These are phyloP conservation scores for Flaveria bidentis DNA, from an alignment of 129 eudicot species.

Conservation along the genomic window DNA sequence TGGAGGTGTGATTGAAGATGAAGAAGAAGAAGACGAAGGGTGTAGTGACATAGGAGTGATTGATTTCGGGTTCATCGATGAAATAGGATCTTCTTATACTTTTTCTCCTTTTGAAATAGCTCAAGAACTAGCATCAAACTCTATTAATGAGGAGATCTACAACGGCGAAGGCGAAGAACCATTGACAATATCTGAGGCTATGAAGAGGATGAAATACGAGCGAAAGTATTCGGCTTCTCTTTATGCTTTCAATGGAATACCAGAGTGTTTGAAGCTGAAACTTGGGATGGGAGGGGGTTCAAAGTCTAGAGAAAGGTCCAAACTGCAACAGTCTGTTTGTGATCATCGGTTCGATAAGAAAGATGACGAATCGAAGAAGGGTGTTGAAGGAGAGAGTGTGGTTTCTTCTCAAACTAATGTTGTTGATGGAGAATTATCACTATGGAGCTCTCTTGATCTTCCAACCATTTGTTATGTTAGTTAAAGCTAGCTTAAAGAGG, in stretches of 20 bases:
- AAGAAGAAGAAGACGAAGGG: conserved; percentile 34
- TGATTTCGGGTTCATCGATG: conserved; percentile 71
- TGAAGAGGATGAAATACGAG: conserved; percentile 82
- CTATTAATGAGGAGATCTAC: conserved; percentile 33
- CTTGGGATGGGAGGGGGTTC: conserved; percentile 41
- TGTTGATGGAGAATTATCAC: conserved; percentile 47
- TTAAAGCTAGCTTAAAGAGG: conserved; percentile 24
- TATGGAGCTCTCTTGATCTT: conserved; percentile 74
- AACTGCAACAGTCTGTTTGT: conserved; percentile 35
- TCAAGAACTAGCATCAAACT: conserved; percentile 50
- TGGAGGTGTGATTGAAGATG: conserved; percentile 47
- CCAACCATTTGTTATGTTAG: conserved; percentile 63
- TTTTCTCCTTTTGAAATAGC: conserved; percentile 68
- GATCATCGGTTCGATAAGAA: conserved; percentile 18
- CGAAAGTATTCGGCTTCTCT: conserved; percentile 79
- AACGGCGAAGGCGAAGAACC: conserved; percentile 52
- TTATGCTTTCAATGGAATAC: conserved; percentile 78
- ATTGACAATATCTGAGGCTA: conserved; percentile 53
- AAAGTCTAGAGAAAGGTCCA: conserved; percentile 42
- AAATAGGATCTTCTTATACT: conserved; percentile 44
- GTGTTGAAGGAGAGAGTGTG: conserved; percentile 34
- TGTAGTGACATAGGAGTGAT: conserved; percentile 34
- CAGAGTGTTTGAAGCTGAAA: conserved; percentile 63
- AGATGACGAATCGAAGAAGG: conserved; percentile 32
- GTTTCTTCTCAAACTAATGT: conserved; percentile 21